phyloP scores from a whole-genome alignment of 2,329 filamentous ascomycete species.

The Zymoseptoria ardabiliae region DNA sequence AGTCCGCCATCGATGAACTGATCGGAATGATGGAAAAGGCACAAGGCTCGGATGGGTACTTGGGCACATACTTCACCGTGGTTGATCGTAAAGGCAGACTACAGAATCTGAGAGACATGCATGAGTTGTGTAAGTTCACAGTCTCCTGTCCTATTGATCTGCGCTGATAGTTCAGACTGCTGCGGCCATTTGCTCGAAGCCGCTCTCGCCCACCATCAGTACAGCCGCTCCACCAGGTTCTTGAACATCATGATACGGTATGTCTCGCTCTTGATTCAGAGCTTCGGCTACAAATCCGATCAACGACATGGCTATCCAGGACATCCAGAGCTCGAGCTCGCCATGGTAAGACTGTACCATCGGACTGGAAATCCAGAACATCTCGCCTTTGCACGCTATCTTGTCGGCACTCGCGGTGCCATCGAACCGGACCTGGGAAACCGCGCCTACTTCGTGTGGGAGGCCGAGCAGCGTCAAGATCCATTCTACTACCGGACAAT shows the following conservation, averaged over 20 bases:
- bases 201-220: slow-evolving; percentile 4
- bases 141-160: background rate
- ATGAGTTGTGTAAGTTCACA: slow-evolving; percentile 2
- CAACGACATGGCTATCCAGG: slow-evolving; percentile 3
- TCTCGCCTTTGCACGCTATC: slow-evolving; percentile 1
- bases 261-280: background rate
- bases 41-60: slow-evolving; percentile 1
- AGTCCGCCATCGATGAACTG: slow-evolving; percentile 1
- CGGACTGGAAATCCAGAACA: slow-evolving; percentile 1
- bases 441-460: slow-evolving; percentile 3
- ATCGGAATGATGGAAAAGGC: slow-evolving; percentile 4
- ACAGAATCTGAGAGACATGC: slow-evolving; percentile 3
- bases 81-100: slow-evolving; percentile 2
- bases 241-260: slow-evolving; percentile 2
- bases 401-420: background rate
- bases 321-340: slow-evolving; percentile 3
- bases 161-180: background rate
- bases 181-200: slow-evolving; percentile 4
- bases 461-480: slow-evolving; percentile 4
- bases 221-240: background rate
- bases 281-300: background rate
- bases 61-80: slow-evolving; percentile 3
- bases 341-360: slow-evolving; percentile 1
- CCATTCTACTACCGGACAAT: background rate
- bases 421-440: slow-evolving; percentile 2